Percentiles rank a stretch among this genome's conserved stretches.
phyloP scores from a whole-genome alignment of 495 filamentous ascomycete genomes.

The Penicillium bialowiezense region DNA sequence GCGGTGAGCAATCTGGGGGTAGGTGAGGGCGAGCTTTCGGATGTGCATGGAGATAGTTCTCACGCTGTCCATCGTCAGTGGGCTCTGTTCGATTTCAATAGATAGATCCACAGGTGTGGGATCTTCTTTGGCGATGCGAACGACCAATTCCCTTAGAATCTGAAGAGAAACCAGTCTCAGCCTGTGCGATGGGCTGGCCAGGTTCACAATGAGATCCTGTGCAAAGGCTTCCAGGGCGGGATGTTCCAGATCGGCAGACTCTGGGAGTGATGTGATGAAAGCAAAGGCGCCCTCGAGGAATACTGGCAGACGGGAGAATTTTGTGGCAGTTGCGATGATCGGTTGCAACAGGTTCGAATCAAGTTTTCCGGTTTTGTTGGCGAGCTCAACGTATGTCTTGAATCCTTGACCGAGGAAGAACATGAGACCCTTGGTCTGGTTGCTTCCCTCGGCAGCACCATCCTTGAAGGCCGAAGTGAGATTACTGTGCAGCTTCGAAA shows the following conservation, averaged over 20 bases:
- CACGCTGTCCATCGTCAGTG: conserved; percentile 68
- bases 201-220: conserved; percentile 62
- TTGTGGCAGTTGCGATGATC: conserved; percentile 58
- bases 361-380: conserved; percentile 27
- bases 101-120: conserved; percentile 46
- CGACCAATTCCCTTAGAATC: conserved; percentile 50
- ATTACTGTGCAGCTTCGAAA: conserved; percentile 32
- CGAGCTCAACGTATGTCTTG: conserved; percentile 44
- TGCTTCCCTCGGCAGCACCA: conserved; percentile 19
- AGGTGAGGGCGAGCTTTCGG: conserved; percentile 67
- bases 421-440: conserved; percentile 15
- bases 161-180: conserved; percentile 68
- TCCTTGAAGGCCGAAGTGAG: conserved; percentile 24
- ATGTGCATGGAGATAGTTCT: conserved; percentile 79
- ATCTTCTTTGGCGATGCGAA: conserved; percentile 34
- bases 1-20: conserved; percentile 48
- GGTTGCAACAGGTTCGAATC: conserved; percentile 54
- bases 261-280: conserved; percentile 53
- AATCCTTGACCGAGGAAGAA: conserved; percentile 47
- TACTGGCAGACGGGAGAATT: conserved; percentile 57
- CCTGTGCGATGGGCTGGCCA: conserved; percentile 68
- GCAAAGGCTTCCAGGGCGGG: conserved; percentile 53
- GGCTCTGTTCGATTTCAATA: conserved; percentile 72
- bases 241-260: conserved; percentile 40
- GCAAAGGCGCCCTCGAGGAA: conserved; percentile 65